phyloP scores from a whole-genome alignment of 2,329 filamentous ascomycete species.

The Plenodomus tracheiphilus region DNA sequence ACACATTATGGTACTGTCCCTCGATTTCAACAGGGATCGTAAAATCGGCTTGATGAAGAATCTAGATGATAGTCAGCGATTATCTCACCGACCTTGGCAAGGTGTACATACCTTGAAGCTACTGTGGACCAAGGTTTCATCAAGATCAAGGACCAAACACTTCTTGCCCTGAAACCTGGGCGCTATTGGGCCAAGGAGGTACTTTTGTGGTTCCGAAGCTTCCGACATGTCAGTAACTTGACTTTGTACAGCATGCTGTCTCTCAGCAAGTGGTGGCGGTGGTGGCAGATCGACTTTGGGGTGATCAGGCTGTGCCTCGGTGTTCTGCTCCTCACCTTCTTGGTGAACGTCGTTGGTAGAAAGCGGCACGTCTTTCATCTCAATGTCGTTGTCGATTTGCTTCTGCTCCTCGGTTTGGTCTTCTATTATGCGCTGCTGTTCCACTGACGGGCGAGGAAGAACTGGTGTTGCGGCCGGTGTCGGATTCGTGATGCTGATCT shows the following conservation, averaged over 20 bases:
- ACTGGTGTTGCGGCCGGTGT: slow-evolving; percentile 48
- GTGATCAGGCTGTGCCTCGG: slow-evolving; percentile 31
- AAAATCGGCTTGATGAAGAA: slow-evolving; percentile 96
- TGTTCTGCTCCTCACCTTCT: slow-evolving; percentile 29
- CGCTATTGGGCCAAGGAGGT: slow-evolving; percentile 78
- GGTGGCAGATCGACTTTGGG: slow-evolving; percentile 57
- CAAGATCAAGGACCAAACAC: slow-evolving; percentile 91
- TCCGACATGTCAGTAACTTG: slow-evolving; percentile 49
- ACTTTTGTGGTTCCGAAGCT: slow-evolving; percentile 59
- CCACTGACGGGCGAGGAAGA: slow-evolving; percentile 39
- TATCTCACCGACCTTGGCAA: neutral
- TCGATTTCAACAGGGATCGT: slow-evolving; percentile 99
- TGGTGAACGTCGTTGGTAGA: slow-evolving; percentile 56
- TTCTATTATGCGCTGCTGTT: slow-evolving; percentile 50
- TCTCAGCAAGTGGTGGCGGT: slow-evolving; percentile 57
- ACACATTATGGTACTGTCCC: slow-evolving; percentile 98
- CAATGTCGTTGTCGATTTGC: slow-evolving; percentile 58
- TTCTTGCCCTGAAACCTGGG: slow-evolving; percentile 85
- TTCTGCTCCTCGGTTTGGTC: slow-evolving; percentile 55
- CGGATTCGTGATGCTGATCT: slow-evolving; percentile 50
- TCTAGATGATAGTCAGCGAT: slow-evolving; percentile 57
- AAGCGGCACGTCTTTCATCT: slow-evolving; percentile 66
- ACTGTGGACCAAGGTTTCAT: slow-evolving; percentile 96
- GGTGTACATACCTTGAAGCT: slow-evolving; percentile 81
- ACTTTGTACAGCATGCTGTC: slow-evolving; percentile 45